phyloP scores from a whole-genome alignment of 2,329 filamentous ascomycete genomes.

The Penicillium sp. region DNA sequence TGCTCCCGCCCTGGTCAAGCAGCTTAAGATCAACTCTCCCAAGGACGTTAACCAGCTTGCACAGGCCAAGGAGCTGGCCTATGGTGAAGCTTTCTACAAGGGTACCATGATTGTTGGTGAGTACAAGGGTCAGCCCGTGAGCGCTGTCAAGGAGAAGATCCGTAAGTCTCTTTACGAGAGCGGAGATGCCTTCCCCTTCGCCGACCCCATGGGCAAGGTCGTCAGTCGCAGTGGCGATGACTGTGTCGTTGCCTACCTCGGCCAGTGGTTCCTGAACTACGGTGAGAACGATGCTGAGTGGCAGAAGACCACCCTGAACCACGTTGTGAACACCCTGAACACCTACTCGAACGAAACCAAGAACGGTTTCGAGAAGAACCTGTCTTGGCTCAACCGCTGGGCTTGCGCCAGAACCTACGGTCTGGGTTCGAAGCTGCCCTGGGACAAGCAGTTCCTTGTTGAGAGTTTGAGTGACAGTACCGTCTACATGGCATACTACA shows the following conservation, averaged over 20 bases:
- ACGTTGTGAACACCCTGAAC: slow-evolving; percentile 65
- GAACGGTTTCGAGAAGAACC: slow-evolving; percentile 71
- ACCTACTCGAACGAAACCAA: slow-evolving; percentile 70
- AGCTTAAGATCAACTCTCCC: slow-evolving; percentile 91
- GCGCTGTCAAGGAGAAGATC: slow-evolving; percentile 77
- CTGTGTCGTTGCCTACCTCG: slow-evolving; percentile 83
- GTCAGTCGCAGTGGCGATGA: slow-evolving; percentile 83
- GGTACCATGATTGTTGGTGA: slow-evolving; percentile 81
- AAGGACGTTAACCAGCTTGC: slow-evolving; percentile 87
- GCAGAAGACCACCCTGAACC: slow-evolving; percentile 65
- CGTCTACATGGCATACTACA: slow-evolving; percentile 65
- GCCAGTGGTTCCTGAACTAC: slow-evolving; percentile 98
- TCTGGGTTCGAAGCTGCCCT: slow-evolving; percentile 85
- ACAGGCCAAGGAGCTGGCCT: slow-evolving; percentile 89
- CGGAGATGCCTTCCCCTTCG: slow-evolving; percentile 78
- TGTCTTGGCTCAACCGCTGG: slow-evolving; percentile 93
- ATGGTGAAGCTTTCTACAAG: slow-evolving; percentile 96
- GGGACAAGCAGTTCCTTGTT: slow-evolving; percentile 83
- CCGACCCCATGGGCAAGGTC: slow-evolving; percentile 83
- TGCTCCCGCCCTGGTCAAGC: slow-evolving; percentile 73
- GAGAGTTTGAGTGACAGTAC: slow-evolving; percentile 88
- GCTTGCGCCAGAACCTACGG: slow-evolving; percentile 86
- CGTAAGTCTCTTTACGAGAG: slow-evolving; percentile 66
- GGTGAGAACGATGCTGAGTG: slow-evolving; percentile 72
- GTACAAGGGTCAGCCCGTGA: slow-evolving; percentile 77